Conservation (phyloP, 768 basidiomycete genomes). For the Leccinellum luteum region DNA sequence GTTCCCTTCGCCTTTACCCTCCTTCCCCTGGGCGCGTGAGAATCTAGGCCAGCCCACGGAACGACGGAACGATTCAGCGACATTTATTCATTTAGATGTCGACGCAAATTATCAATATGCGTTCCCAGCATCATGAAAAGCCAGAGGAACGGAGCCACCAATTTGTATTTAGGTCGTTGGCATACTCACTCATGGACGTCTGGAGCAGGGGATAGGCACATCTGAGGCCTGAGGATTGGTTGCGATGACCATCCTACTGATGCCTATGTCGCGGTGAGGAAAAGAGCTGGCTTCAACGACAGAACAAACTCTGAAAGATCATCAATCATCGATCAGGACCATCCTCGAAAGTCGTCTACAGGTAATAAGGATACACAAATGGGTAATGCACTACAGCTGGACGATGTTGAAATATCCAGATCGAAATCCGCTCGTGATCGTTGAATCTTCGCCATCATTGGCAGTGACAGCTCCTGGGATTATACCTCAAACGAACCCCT, state of each 20-base stretch:
- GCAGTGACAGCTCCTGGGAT: neutral
- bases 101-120: neutral
- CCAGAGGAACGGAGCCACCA: too few species aligned
- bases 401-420: constrained; percentile 36
- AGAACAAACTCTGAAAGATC: too few species aligned
- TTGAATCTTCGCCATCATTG: constrained; percentile 50
- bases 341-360: neutral
- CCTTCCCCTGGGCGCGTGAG: neutral
- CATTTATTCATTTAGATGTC: neutral
- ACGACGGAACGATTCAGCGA: neutral
- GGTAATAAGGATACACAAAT: constrained; percentile 6
- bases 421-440: constrained; percentile 36
- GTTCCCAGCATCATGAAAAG: too few species aligned
- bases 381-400: constrained; percentile 2
- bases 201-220: too few species aligned
- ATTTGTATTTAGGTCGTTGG: neutral
- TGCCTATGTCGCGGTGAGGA: neutral
- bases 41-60: neutral
- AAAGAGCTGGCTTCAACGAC: neutral
- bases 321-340: too few species aligned
- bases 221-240: too few species aligned
- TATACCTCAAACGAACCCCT: neutral
- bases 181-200: too few species aligned
- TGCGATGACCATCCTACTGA: too few species aligned
- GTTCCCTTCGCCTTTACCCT: neutral